Percentiles rank a stretch among this genome's conserved stretches.
Conservation (phyloP, 2,329 filamentous ascomycete genomes). For the Ophiostoma fasciatum region DNA sequence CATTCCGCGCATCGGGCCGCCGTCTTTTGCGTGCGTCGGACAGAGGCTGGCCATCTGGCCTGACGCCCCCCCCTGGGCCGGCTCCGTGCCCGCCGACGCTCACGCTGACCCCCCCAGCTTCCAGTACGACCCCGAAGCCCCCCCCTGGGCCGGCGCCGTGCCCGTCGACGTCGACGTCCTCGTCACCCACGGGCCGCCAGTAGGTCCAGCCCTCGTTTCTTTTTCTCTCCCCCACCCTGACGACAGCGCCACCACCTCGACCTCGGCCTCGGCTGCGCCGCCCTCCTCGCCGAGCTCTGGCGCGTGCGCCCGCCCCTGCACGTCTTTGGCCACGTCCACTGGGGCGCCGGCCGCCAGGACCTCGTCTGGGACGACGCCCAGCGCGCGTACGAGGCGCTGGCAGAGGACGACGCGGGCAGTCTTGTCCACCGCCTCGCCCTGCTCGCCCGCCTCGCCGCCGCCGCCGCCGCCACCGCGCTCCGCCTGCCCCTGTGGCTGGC, state of each 20-base stretch:
- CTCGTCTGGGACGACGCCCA: constrained; percentile 66
- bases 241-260: constrained; percentile 50
- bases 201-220: constrained; percentile 16
- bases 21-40: constrained; percentile 42
- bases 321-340: constrained; percentile 77
- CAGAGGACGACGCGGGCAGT: constrained; percentile 17
- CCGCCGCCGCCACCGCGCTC: constrained; percentile 29
- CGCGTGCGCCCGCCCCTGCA: constrained; percentile 60
- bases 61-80: too few relatives aligned
- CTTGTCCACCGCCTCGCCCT: constrained; percentile 29
- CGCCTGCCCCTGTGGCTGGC: constrained; percentile 6
- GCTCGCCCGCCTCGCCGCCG: constrained; percentile 30
- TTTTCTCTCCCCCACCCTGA: background rate
- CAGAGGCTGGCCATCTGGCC: too few relatives aligned
- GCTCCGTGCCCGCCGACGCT: too few relatives aligned
- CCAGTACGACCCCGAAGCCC: constrained; percentile 50
- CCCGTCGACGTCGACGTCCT: constrained; percentile 63
- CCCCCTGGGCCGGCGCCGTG: constrained; percentile 60
- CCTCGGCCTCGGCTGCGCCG: constrained; percentile 53
- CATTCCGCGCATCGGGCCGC: constrained; percentile 60
- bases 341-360: constrained; percentile 52
- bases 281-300: constrained; percentile 58
- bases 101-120: constrained; percentile 32
- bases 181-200: constrained; percentile 67
- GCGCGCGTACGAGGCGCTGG: constrained; percentile 52